Base-by-base conservation (phyloP, 306 rosid genomes). In the Citrullus colocynthis region DNA sequence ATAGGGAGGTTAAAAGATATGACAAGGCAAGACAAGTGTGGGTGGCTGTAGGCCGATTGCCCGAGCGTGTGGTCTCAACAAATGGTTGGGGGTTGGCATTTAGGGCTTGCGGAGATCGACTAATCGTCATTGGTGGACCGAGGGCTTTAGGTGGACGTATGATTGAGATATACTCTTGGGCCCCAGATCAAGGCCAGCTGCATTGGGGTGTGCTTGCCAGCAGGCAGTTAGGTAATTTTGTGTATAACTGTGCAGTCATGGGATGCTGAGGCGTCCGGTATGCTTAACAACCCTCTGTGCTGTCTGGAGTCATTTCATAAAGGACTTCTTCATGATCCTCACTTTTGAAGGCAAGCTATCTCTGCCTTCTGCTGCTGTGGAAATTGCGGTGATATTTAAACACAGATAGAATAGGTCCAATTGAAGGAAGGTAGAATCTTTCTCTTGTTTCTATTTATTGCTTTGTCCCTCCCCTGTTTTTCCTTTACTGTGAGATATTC, bases 1-100 rank as follows among this genome's bases (percentile, higher is more conserved):
- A 24, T 59, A 58, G 62, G 80, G 86, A 80, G 83, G 78, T 93
- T 6, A 85, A 65, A 80, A 86, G 69, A 75, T 93, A 91, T 79
- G 87, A 75, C 16, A 87, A 91, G 78, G 82, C 59, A 21, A 56
- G 16, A 3, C 77, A 87, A 32, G 57, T 24, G 28, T 88, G 93
- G 91, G 69, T 54, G 63, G 52, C 57, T 7, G 34, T 79, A n/a
- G 77, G 82, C 4, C 36, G 71, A 55, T 58, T 71, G 82, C 82
- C 82, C 7, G 71, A 78, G 63, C 74, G 81, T 32, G 81, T 78
- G 64, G 81, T 48, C 20, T 78, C 81, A 24, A 78, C 72, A 54
- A 65, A 78, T 65, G 81, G 81, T 52, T 78, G 81, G 81, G 81
- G 81, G 11, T 52, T 78, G 58, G 81, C 81, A 34, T 78, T 78